Evolutionary conservation across 495 filamentous ascomycete genomes (phyloP), one percentile per base, ranked within the genome.

Genomic region (Aspergillus haitiensis): DNA sequence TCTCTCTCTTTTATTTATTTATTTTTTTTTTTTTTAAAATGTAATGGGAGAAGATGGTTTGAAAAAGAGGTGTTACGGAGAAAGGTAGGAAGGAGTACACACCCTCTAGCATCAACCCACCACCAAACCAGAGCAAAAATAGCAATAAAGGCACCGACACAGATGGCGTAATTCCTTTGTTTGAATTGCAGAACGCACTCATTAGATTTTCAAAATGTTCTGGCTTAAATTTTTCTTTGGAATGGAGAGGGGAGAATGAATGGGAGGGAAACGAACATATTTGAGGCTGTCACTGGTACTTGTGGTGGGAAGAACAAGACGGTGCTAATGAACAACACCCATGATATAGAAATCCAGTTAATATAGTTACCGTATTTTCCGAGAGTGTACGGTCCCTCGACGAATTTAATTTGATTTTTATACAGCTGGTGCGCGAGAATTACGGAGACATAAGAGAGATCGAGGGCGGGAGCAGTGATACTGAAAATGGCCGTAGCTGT

Each of bases 401-500:
- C 78, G 68, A 89, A 88, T 27, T 75, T 72, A 33, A 90, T 80
- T 12, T 77, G 72, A 31, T 79, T 60, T 37, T 78, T 78, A 72
- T 89, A 89, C 10, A 84, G 65, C 52, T 81, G 78, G 48, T 86
- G 84, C 5, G 85, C 85, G 52, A 88, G 70, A 34, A 90, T 87
- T 15, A 90, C 87, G 16, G 86, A 81, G 11, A 86, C 78, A 64
- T 90, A 90, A 21, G 83, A 86, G 31, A 88, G 65, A 66, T 90
- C 87, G 5, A 90, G 76, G 6, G 85, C 86, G 0, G 87, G 87
- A 0, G 87, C 86, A 6, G 86, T 88, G 66, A 89, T 81, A 69
- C 80, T 87, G 76, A 89, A 90, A 58, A 90, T 88, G 9, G 85
- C 82, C 6, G 85, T 75, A 35, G 87, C 86, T 2, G 87, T 89